Percentiles rank a stretch among this genome's conserved stretches.
Conservation (phyloP, 495 filamentous ascomycete species). For the Glutinoglossum americanum region DNA sequence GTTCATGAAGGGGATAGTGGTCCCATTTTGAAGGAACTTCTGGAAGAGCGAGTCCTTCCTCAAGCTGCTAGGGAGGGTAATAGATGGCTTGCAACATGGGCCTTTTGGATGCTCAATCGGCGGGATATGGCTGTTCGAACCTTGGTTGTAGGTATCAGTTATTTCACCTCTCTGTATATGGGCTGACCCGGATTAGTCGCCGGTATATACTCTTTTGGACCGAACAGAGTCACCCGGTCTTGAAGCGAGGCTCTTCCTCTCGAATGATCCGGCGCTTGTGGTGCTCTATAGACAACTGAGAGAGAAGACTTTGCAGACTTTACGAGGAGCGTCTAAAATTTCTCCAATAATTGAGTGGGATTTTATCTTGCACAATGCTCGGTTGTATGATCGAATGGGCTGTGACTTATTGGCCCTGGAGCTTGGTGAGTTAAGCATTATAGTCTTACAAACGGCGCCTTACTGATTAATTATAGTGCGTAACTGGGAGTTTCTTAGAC, state of each 20-base stretch:
- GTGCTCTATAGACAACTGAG: conserved; percentile 75
- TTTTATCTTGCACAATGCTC: conserved; percentile 74
- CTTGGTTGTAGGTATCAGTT: conserved; percentile 35
- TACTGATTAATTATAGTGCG: conserved; percentile 21
- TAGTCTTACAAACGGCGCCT: background rate
- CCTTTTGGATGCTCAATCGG: conserved; percentile 76
- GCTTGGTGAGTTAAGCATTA: conserved; percentile 23
- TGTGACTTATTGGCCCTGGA: conserved; percentile 86
- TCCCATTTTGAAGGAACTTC: conserved; percentile 44
- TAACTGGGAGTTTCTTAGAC: conserved; percentile 68
- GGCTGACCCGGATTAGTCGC: conserved; percentile 28
- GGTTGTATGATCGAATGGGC: conserved; percentile 85
- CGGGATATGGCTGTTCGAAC: conserved; percentile 70
- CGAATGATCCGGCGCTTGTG: conserved; percentile 74
- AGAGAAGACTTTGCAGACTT: conserved; percentile 64
- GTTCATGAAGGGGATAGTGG: conserved; percentile 78
- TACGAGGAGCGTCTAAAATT: conserved; percentile 67
- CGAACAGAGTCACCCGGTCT: conserved; percentile 36
- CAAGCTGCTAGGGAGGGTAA: conserved; percentile 64
- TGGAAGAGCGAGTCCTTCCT: conserved; percentile 61
- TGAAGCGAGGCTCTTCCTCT: conserved; percentile 56
- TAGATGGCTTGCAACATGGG: conserved; percentile 89
- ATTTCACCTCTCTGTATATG: conserved; percentile 8
- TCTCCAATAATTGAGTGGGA: conserved; percentile 63
- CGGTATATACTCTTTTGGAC: conserved; percentile 48